Evolutionary conservation across 495 filamentous ascomycete genomes (phyloP), one percentile per base, ranked within the genome.

Genomic region (Pyrenopolyporus hunteri): DNA sequence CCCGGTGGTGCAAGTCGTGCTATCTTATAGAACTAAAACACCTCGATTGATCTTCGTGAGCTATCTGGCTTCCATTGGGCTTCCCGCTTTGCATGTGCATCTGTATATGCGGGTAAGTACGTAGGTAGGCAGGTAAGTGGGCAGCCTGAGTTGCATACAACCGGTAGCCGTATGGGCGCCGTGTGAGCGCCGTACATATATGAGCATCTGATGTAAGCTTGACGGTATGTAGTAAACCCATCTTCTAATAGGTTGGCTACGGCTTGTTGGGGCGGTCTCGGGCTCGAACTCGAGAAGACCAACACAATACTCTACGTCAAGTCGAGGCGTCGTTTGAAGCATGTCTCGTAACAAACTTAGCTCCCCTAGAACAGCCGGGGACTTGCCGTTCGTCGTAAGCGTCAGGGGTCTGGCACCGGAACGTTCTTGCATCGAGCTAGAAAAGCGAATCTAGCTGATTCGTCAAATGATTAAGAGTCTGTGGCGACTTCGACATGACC

Each of bases 321-420:
- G 45, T 65, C 63, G 66, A 73, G 68, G 70, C 70, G 70, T 49
- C 68, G 75, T 69, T 74, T 76, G 76, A 78, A 70, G 78, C 75
- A 76, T 54, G 55, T 73, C 69, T 57, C 78, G 76, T 78, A 73
- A 79, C 75, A 77, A 46, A 49, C 49, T 11, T 45, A 55, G 48
- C 62, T 51, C 53, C 16, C 69, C 67, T 75, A 70, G 70, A 74
- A 74, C 65, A 70, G 62, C 66, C 59, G 67, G 60, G 47, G 62
- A 75, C 71, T 66, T 50, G 20, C 58, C 44, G 56, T 25, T 37
- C 50, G 39, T 56, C 39, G 45, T 57, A n/a, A 11, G 29, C 14
- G 50, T 50, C 62, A 55, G 56, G 61, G 61, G 47, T 63, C 22
- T 25, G 23, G 17, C 22, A 20, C 46, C 46, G 37, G 53, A 43